A percentile compares a stretch with the other conserved stretches of the same genome.
phyloP scores from a whole-genome alignment of 2,329 filamentous ascomycete genomes.

The Aspergillus calidoustus region DNA sequence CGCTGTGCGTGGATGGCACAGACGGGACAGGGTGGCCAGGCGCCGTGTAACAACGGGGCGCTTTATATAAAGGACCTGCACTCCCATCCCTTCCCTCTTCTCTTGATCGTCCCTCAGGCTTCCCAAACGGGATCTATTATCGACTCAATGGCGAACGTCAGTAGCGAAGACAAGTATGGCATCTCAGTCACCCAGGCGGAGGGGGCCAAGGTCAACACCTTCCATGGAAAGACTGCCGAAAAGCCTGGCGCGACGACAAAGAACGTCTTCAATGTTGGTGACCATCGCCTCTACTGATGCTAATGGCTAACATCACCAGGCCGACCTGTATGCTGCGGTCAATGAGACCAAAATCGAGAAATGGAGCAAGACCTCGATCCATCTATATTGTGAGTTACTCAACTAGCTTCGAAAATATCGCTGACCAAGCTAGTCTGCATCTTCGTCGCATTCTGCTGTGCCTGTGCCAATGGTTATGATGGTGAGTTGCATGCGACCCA shows the following conservation, averaged over 20 bases:
- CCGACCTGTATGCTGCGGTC: slow-evolving; percentile 54
- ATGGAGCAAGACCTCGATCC: slow-evolving; percentile 36
- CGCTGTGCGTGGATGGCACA: neutral
- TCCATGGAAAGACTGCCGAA: slow-evolving; percentile 1
- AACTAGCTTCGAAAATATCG: neutral
- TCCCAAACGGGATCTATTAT: neutral
- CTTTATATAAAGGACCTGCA: slow-evolving; percentile 4
- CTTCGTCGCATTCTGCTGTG: slow-evolving; percentile 45
- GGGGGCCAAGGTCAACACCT: neutral
- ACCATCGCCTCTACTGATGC: neutral
- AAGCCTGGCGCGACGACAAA: slow-evolving; percentile 14
- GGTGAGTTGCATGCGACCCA: slow-evolving; percentile 10
- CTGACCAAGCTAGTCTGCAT: slow-evolving; percentile 45
- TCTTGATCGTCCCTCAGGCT: neutral
- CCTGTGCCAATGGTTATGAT: slow-evolving; percentile 40
- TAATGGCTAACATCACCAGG: slow-evolving; percentile 35
- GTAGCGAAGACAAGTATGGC: slow-evolving; percentile 12
- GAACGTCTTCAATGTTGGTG: slow-evolving; percentile 11
- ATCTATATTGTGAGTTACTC: slow-evolving; percentile 34
- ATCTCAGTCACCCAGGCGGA: slow-evolving; percentile 4
- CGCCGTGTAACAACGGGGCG: slow-evolving; percentile 2
- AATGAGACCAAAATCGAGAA: slow-evolving; percentile 50
- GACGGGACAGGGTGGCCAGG: neutral
- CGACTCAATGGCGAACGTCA: slow-evolving; percentile 2
- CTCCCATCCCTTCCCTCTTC: neutral